Conservation (phyloP, 2,329 filamentous ascomycete genomes). For the Claviceps capensis region DNA sequence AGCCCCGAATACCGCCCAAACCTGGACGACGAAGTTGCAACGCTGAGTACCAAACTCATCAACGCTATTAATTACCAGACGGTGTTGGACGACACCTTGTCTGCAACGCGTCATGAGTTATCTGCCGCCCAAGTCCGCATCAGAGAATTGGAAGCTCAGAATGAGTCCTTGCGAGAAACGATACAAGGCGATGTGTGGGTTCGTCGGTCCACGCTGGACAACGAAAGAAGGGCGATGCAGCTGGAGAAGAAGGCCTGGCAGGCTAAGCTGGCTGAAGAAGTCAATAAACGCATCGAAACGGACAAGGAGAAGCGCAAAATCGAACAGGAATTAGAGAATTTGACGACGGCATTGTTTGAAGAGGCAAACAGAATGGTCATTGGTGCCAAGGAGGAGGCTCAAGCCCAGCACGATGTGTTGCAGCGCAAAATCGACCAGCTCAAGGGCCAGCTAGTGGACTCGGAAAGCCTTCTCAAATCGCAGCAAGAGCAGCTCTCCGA, state of each 20-base stretch:
- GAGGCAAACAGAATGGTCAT: slow-evolving; percentile 99
- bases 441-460: slow-evolving; percentile 72
- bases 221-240: slow-evolving; percentile 49
- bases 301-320: slow-evolving; percentile 79
- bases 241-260: slow-evolving; percentile 46
- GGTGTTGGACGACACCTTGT: slow-evolving; percentile 74
- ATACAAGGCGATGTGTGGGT: slow-evolving; percentile 64
- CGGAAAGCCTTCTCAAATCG: slow-evolving; percentile 69
- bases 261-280: slow-evolving; percentile 50
- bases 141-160: slow-evolving; percentile 48
- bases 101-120: slow-evolving; percentile 70
- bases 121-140: slow-evolving; percentile 58
- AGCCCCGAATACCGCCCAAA: slow-evolving; percentile 36
- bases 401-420: slow-evolving; percentile 66
- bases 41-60: slow-evolving; percentile 88
- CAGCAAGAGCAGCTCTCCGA: slow-evolving; percentile 89
- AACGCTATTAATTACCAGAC: slow-evolving; percentile 97
- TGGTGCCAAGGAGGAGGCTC: slow-evolving; percentile 70
- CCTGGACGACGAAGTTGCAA: slow-evolving; percentile 62
- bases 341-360: slow-evolving; percentile 90
- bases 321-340: slow-evolving; percentile 77
- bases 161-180: slow-evolving; percentile 57
- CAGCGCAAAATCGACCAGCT: slow-evolving; percentile 82
- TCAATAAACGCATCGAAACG: slow-evolving; percentile 44
- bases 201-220: slow-evolving; percentile 58